Base-by-base conservation (phyloP, 176 grass and related monocot genomes). In the Saccharum officinarum region DNA sequence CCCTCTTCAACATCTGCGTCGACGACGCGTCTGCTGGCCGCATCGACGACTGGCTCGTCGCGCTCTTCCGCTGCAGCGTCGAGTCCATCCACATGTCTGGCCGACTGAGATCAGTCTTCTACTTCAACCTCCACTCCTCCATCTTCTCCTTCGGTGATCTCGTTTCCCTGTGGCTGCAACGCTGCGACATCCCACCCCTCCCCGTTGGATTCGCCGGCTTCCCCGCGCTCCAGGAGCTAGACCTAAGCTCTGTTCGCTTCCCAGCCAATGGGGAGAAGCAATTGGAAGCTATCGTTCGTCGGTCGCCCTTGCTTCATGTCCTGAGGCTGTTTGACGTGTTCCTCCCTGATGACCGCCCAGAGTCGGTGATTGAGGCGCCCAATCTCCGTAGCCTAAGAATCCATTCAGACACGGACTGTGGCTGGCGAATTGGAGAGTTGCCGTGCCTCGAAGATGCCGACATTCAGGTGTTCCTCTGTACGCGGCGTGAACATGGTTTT, bases 21-120 rank as follows among this genome's bases (percentile, higher is more conserved):
- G 4, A 25, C 59, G n/a, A 62, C 3, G 59, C n/a, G 10, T 62
- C 59, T 62, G n/a, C 3, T 1, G 59, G n/a, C 18, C 66, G 73
- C 86, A 8, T 65, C 72, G 4, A 75, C 25, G 31, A 82, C 45
- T 80, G 71, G 79, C 4, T 68, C 59, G 4, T 57, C 70, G 23
- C 81, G n/a, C 37, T 76, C 65, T 61, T 72, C n/a, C 71, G 63
- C 86, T 73, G 63, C 47, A 1, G 64, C 79, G 23, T 80, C 62
- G 16, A 68, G 37, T 73, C 71, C 71, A 73, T 73, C 41, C 4
- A 18, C 42, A 34, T 74, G 22, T 7, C 17, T 13, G 10, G 17
- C 76, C 0, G 3, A 40, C 17, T 61, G n/a, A 25, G 8, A 1
- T 54, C 31, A 31, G 52, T 2, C 55, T 11, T 2, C 41, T 11